Evolutionary conservation across 73 alveolate species (phyloP), one percentile per base, ranked within the genome.

Genomic region (Paramecium sonneborni): DNA sequence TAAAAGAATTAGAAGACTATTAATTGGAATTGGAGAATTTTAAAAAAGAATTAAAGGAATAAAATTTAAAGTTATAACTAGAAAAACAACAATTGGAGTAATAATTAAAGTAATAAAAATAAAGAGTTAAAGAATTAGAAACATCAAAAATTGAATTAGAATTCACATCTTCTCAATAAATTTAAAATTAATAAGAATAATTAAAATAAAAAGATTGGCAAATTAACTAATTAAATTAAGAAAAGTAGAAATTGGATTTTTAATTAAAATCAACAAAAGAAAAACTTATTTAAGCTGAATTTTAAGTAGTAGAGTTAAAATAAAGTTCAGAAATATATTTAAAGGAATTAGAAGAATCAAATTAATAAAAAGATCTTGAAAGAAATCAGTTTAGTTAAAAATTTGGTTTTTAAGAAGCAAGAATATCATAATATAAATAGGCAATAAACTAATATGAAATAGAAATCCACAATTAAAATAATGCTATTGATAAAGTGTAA

Each of bases 391-490:
- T 62, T 62, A 62, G 24, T 12, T 62, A 62, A 26, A 62, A 62
- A 62, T 62, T 62, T 30, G 6, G 44, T 10, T 62, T 62, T 14
- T 32, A 62, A 62, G 84, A 62, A 32, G 7, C 39, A 32, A 62
- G 84, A 62, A 62, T 62, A 32, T 62, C 84, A 26, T 62, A 62
- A 30, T 62, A 62, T 14, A 62, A 62, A n/a, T 15, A 62, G 6
- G 44, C 44, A 14, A 62, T 62, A 9, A 62, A 26, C 6, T 62
- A 62, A 32, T 32, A 62, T 11, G 84, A 62, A 32, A 62, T 62
- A 5, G 84, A 62, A 62, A 62, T 62, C 24, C 84, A 62, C 48
- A 62, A 62, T 62, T 10, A 62, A 62, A 62, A 62, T 62, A 62
- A 62, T 21, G 10, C 1, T 7, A 62, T 62, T 11, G 84, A 62